A percentile compares a stretch with the other conserved stretches of the same genome.
Evolutionary conservation across 2,329 filamentous ascomycete species (phyloP).

Genomic region (Lachnellula cervina): DNA sequence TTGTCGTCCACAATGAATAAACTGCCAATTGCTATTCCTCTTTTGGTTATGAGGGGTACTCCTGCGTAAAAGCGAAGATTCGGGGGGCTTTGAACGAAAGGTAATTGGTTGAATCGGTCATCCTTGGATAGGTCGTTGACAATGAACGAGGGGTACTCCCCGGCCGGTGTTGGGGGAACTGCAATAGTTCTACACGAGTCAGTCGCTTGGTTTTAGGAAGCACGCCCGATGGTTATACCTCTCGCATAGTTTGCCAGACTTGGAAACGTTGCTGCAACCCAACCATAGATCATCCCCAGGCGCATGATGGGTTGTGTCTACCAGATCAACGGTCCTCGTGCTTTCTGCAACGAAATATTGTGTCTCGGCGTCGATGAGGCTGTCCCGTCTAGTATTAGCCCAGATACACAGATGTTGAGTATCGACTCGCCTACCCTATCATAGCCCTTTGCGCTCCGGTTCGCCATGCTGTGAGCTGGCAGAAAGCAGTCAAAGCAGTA

Average conservation of each 20-base stretch:
- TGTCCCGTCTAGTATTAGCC: conserved; percentile 13
- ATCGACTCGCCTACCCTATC: conserved; percentile 33
- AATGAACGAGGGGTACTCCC: conserved; percentile 29
- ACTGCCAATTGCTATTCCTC: conserved; percentile 47
- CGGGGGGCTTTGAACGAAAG: conserved; percentile 27
- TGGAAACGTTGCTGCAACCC: conserved; percentile 27
- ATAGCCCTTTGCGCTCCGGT: conserved; percentile 44
- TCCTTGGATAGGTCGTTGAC: conserved; percentile 29
- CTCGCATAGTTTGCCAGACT: conserved; percentile 30
- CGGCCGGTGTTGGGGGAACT: conserved; percentile 13
- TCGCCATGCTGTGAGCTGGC: conserved; percentile 46
- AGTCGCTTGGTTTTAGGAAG: neutral
- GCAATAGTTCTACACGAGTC: conserved; percentile 26
- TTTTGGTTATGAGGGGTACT: conserved; percentile 31
- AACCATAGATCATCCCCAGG: conserved; percentile 32
- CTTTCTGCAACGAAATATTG: conserved; percentile 50
- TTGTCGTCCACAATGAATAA: conserved; percentile 56
- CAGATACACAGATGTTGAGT: neutral
- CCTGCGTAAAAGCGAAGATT: conserved; percentile 30
- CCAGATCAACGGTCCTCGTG: conserved; percentile 39
- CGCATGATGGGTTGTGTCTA: conserved; percentile 24
- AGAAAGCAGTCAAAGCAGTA: conserved; percentile 41
- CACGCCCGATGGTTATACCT: conserved; percentile 14
- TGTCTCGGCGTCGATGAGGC: conserved; percentile 40
- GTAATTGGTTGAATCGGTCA: conserved; percentile 26